Base-by-base conservation (phyloP, 83 land plant species). In the Picea mariana region DNA sequence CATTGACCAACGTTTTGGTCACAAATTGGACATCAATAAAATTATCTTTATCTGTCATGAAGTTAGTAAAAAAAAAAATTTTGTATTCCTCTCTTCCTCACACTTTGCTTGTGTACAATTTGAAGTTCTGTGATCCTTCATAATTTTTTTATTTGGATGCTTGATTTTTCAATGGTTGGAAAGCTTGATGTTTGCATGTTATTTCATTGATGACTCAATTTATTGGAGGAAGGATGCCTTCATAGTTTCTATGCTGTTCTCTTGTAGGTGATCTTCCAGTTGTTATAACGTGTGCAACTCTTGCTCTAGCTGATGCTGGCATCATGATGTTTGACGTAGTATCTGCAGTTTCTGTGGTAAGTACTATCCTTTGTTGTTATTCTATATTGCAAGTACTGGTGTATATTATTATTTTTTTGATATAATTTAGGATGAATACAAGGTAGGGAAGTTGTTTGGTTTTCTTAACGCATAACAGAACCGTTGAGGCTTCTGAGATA, bases 291-390 rank as follows among this genome's bases (percentile, higher is more conserved):
- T 97, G 99, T 87, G 99, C 99, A 38, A 92, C 97, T 75, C 88
- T 97, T 81, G 99, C 99, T 23, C 86, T 95, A 27, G 98, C 97
- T 6, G 98, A 97, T 91, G 99, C 99, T 13, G 99, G 99, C 42
- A 97, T 97, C 81, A 92, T 91, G 89, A 91, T 97, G 96, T 94
- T 89, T 84, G 99, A 97, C 81, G 84, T 97, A 8, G 97, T 97
- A 49, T 82, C 97, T 67, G 91, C 99, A 49, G 91, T 93, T n/a
- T 97, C 99, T 27, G 86, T 92, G 91, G 98, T 90, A 94, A 85
- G 96, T 78, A 23, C 79, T 18, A n/a, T 17, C 21, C 47, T 67
- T 72, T 24, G 27, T 55, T 80, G 63, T 65, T 34, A 80, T 80
- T 62, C 47, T 52, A n/a, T 44, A 73, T 44, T 2, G 58, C 77